phyloP scores from a whole-genome alignment of 768 basidiomycete species.

The Leucocoprinus leucothites region DNA sequence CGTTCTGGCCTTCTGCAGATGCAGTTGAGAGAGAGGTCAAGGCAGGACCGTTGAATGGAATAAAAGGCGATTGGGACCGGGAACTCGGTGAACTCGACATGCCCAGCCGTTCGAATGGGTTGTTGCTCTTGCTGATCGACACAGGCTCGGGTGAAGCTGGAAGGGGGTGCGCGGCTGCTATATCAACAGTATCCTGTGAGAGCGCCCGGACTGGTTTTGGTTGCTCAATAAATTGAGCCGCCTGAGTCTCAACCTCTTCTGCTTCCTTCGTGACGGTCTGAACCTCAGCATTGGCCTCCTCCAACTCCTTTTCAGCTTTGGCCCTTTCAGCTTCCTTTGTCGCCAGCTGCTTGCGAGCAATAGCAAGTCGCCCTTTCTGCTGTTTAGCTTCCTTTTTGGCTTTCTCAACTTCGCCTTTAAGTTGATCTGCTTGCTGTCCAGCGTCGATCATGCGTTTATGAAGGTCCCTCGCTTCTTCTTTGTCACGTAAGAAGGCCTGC shows the following conservation, averaged over 20 bases:
- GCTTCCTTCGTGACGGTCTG: slow-evolving; percentile 51
- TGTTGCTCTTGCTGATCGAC: slow-evolving; percentile 75
- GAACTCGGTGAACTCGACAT: slow-evolving; percentile 40
- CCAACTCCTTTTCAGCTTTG: slow-evolving; percentile 68
- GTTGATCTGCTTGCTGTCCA: slow-evolving; percentile 63
- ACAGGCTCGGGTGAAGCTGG: slow-evolving; percentile 66
- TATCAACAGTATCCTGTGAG: slow-evolving; percentile 46
- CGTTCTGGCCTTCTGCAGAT: slow-evolving; percentile 6
- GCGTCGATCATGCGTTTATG: slow-evolving; percentile 83
- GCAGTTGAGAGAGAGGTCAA: slow-evolving; percentile 17
- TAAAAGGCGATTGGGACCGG: slow-evolving; percentile 61
- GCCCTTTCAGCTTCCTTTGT: slow-evolving; percentile 77
- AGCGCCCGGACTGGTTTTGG: slow-evolving; percentile 30
- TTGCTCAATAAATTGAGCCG: slow-evolving; percentile 26
- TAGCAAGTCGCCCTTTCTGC: slow-evolving; percentile 92
- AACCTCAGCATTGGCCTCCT: slow-evolving; percentile 58
- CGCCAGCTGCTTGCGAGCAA: slow-evolving; percentile 90
- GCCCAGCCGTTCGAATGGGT: slow-evolving; percentile 81
- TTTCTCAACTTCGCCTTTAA: slow-evolving; percentile 81
- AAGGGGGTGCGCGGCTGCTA: slow-evolving; percentile 71
- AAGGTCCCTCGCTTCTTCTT: slow-evolving; percentile 88
- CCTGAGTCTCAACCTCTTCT: slow-evolving; percentile 50
- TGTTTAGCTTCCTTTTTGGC: slow-evolving; percentile 91
- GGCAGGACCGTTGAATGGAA: slow-evolving; percentile 37
- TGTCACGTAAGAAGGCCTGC: slow-evolving; percentile 82